Percentiles rank a stretch among this genome's conserved stretches.
phyloP scores from a whole-genome alignment of 1,139 yeast genomes.

The Saccharomyces uvarum region DNA sequence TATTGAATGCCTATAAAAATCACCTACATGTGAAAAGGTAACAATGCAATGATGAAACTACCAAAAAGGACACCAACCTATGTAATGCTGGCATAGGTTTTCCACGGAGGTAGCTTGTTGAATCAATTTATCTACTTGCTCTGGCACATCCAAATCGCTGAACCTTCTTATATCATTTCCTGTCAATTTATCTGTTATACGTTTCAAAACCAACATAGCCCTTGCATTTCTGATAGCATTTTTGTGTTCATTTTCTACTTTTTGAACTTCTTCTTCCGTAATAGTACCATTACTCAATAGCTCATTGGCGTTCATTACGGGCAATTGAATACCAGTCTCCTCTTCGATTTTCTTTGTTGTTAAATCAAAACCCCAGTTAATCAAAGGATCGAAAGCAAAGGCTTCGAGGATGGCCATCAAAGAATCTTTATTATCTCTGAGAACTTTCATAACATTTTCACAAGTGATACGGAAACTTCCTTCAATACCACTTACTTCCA shows the following conservation, averaged over 20 bases:
- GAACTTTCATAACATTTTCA: slow-evolving; percentile 92
- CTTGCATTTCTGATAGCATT: slow-evolving; percentile 81
- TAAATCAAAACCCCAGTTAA: slow-evolving; percentile 96
- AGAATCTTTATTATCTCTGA: slow-evolving; percentile 90
- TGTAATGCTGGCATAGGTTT: slow-evolving; percentile 89
- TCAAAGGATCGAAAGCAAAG: slow-evolving; percentile 95
- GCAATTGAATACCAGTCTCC: slow-evolving; percentile 61
- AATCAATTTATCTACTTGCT: slow-evolving; percentile 87
- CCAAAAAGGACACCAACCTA: slow-evolving; percentile 99
- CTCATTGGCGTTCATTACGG: slow-evolving; percentile 58
- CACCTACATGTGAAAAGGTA: background rate
- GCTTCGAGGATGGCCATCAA: slow-evolving; percentile 97
- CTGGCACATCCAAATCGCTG: slow-evolving; percentile 67
- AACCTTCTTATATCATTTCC: slow-evolving; percentile 85
- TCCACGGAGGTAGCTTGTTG: slow-evolving; percentile 97
- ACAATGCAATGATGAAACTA: slow-evolving; percentile 26
- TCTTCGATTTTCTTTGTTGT: slow-evolving; percentile 74
- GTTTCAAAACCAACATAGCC: slow-evolving; percentile 79
- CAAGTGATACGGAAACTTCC: slow-evolving; percentile 95
- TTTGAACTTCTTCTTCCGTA: slow-evolving; percentile 65
- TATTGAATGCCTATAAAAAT: background rate
- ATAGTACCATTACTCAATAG: slow-evolving; percentile 64
- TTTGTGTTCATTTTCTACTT: slow-evolving; percentile 65
- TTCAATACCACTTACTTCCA: slow-evolving; percentile 98
- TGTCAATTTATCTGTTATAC: slow-evolving; percentile 85